phyloP scores from a whole-genome alignment of 1,139 yeast genomes.

The Geotrichum cucujoidarum region DNA sequence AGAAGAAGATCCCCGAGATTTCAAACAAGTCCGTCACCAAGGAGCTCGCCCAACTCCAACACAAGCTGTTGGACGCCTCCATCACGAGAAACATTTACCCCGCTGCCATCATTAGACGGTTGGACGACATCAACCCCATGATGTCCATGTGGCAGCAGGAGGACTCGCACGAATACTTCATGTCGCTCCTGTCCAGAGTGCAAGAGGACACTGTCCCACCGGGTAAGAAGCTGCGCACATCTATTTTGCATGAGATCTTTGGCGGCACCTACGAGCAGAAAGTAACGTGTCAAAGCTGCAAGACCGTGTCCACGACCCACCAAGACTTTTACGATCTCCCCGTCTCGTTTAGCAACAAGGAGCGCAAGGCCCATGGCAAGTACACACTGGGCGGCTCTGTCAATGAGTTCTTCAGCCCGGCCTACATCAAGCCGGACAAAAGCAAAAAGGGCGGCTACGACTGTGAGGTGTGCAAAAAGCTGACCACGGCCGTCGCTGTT shows the following conservation, averaged over 20 bases:
- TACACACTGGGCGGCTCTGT: constrained; percentile 72
- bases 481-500: constrained; percentile 72
- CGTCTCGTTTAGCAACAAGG: constrained; percentile 39
- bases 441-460: constrained; percentile 60
- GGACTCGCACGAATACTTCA: constrained; percentile 94
- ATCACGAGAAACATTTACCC: constrained; percentile 47
- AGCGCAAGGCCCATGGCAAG: constrained; percentile 46
- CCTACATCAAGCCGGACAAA: constrained; percentile 65
- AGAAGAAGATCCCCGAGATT: constrained; percentile 40
- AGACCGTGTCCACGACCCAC: constrained; percentile 75
- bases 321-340: constrained; percentile 94
- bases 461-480: constrained; percentile 79
- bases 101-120: constrained; percentile 60
- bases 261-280: constrained; percentile 85
- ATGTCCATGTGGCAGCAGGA: constrained; percentile 98
- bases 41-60: constrained; percentile 66
- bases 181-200: constrained; percentile 79
- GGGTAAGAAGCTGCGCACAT: constrained; percentile 73
- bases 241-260: constrained; percentile 84
- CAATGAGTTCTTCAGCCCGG: constrained; percentile 75
- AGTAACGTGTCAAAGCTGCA: constrained; percentile 77
- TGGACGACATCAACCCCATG: constrained; percentile 88
- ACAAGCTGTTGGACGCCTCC: constrained; percentile 54
- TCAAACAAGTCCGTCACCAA: constrained; percentile 60
- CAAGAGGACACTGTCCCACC: constrained; percentile 92